Percentiles rank a stretch among this genome's conserved stretches.
These are phyloP conservation scores for Chrysoporthe austroafricana DNA, from an alignment of 2,329 filamentous ascomycete species.

Conservation along the genomic window DNA sequence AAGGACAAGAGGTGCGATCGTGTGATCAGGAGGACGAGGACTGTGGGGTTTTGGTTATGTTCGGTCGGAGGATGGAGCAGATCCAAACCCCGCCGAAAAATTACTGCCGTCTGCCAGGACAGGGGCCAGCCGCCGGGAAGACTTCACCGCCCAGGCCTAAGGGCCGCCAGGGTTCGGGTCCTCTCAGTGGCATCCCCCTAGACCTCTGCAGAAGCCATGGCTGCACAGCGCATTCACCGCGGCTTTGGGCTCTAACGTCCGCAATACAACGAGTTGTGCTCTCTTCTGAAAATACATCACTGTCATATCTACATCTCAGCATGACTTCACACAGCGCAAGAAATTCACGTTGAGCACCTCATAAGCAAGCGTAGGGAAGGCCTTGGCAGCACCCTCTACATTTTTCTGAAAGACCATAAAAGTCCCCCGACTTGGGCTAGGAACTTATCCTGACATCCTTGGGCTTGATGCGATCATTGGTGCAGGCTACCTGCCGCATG, in stretches of 20 bases:
- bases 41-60: background rate
- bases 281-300: background rate
- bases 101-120: constrained; percentile 9
- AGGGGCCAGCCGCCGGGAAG: background rate
- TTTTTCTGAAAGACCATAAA: too few species aligned
- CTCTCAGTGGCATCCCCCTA: too few species aligned
- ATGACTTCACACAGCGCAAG: background rate
- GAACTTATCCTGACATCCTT: too few species aligned
- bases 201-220: background rate
- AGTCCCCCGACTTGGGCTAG: too few species aligned
- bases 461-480: too few species aligned
- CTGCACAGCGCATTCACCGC: background rate
- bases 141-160: constrained; percentile 3
- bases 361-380: too few species aligned
- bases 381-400: too few species aligned
- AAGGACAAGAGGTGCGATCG: background rate
- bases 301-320: background rate
- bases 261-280: background rate
- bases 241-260: background rate
- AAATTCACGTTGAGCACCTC: too few species aligned
- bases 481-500: too few species aligned
- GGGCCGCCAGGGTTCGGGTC: background rate
- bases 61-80: background rate
- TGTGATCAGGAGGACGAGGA: background rate
- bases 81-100: constrained; percentile 18